Base-by-base conservation (phyloP, 768 basidiomycete species). In the Terana coerulea region DNA sequence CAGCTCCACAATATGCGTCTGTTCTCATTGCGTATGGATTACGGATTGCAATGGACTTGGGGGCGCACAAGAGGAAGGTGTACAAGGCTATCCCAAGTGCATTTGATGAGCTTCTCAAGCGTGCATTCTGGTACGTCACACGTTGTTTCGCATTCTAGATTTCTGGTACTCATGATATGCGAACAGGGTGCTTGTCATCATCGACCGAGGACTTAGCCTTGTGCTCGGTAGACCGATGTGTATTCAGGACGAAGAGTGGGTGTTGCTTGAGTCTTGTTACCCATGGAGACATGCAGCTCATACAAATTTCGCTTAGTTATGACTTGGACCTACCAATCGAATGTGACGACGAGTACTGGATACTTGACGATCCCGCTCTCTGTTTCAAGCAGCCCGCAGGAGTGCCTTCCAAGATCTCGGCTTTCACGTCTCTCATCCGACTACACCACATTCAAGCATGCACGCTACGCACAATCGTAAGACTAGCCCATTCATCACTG, bases 31-130 rank as follows among this genome's bases (percentile, higher is more conserved):
- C 72, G 54, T 72, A 71, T 51, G 90, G 71, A 22, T 67, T 75
- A 41, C 80, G 74, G 44, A n/a, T 65, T 54, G 39, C 61, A 24
- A 49, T 86, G 64, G 90, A 93, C 58, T 74, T 88, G 3, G 91
- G 91, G 30, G 86, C 84, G 11, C 91, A 92, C 60, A 75, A 83
- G 44, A 83, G 72, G 60, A 80, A 74, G 55, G 72, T 76, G 1
- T 86, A 86, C 51, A 69, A 69, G 3, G 61, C 61, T 5, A 65
- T 62, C 53, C 71, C 77, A 5, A 74, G 67, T 59, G 55, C 76
- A 48, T 80, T 85, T 39, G 77, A 81, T 29, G 88, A 91, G 57
- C 70, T 88, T 17, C 88, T 84, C 78, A 90, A 87, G 64, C 79
- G 91, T 26, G 82, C 82, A 0, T 89, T 91, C 62, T 89, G 86